Conservation (phyloP, 1,139 yeast genomes). For the Debaryomyces sp. region DNA sequence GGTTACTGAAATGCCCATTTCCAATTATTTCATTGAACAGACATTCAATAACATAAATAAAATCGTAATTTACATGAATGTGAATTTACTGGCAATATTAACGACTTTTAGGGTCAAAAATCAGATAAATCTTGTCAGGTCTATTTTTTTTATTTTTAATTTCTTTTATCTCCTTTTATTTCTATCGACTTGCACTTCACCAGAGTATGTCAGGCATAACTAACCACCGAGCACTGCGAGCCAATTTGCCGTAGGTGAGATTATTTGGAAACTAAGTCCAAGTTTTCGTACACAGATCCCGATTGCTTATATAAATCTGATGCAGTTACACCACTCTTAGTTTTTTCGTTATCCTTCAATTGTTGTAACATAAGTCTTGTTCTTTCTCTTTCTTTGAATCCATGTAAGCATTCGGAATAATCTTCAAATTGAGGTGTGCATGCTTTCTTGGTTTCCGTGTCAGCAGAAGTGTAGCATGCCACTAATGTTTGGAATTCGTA, state of each 20-base stretch:
- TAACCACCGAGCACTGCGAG: background rate
- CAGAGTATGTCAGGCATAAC: background rate
- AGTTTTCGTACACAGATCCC: slow-evolving; percentile 48
- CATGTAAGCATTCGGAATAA: slow-evolving; percentile 53
- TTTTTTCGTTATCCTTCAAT: slow-evolving; percentile 46
- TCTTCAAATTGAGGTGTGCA: slow-evolving; percentile 51
- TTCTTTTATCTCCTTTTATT: background rate
- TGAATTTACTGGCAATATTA: background rate
- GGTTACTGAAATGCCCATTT: background rate
- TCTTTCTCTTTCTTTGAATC: slow-evolving; percentile 51
- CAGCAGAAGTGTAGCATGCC: slow-evolving; percentile 52
- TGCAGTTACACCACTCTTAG: slow-evolving; percentile 46
- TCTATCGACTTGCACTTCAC: background rate
- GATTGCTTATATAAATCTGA: slow-evolving; percentile 48
- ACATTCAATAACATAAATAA: background rate
- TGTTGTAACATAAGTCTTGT: slow-evolving; percentile 50
- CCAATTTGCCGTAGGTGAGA: background rate
- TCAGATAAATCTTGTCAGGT: background rate
- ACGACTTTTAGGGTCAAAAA: background rate
- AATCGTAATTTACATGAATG: slow-evolving; percentile 5
- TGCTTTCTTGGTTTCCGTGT: slow-evolving; percentile 43
- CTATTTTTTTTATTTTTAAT: background rate
- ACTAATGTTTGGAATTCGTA: slow-evolving; percentile 51
- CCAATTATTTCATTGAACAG: background rate
- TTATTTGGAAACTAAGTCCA: slow-evolving; percentile 41